Base-by-base conservation (phyloP, 2,329 filamentous ascomycete genomes). In the Xylariaceae sp. region DNA sequence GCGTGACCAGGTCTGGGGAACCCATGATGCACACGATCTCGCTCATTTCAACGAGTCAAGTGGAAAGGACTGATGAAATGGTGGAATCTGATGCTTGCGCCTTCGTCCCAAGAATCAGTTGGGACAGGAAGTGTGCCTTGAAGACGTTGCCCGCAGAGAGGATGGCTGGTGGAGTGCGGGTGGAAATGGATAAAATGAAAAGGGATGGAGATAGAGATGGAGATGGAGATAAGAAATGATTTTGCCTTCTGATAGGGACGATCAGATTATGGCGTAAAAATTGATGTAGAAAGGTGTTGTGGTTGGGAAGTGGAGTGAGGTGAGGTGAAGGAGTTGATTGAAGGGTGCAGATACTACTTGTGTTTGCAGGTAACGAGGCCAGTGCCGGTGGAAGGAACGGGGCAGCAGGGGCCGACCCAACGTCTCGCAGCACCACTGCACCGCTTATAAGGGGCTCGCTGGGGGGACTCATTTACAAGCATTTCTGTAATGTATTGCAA, bases 301-400 rank as follows among this genome's bases (percentile, higher is more conserved):
- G 34, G 13, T 30, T 37, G 53, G 30, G 48, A 56, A 52, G 51
- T 42, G 51, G 47, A 5, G 10, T 51, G 30, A 37, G 42, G 10
- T 51, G 30, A 37, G 42, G 9, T 30, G 56, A 53, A 44, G 13
- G 55, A 23, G 30, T 48, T 37, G 42, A 44, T 13, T 2, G 17
- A 52, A 53, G 52, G 52, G 34, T 35, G n/a, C 39, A 45, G 51
- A 48, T 51, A 47, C 39, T 15, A 42, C 57, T 47, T 55, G 48
- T 56, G 44, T 61, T 35, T 44, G 39, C 53, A 47, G 34, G 17
- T 44, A 48, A 51, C 30, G 10, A 10, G 49, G 52, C 13, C 23
- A 48, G 17, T 42, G 39, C 9, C 35, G 35, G 45, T 60, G 47
- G 58, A 53, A 61, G 55, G 58, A 51, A 51, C 55, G 34, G 52